These are phyloP conservation scores for Flaveria robusta DNA, from an alignment of 129 eudicot species.

Conservation along the genomic window DNA sequence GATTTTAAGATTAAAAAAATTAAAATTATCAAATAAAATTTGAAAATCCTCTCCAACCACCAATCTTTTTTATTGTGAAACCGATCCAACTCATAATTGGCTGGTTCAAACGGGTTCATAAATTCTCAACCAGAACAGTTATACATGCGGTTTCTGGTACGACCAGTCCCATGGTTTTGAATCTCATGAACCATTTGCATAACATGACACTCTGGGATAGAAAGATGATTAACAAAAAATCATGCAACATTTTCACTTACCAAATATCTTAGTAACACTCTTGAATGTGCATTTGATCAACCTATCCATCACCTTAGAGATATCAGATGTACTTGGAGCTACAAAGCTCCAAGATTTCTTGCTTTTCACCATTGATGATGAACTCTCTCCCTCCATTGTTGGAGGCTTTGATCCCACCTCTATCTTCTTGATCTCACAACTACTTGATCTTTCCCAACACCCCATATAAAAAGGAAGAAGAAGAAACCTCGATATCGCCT, in stretches of 20 bases:
- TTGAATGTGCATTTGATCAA: slow-evolving; percentile 45
- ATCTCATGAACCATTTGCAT: no score
- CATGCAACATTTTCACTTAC: slow-evolving; percentile 43
- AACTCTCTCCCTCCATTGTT: slow-evolving; percentile 37
- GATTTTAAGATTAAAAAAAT: no score
- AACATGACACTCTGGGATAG: background rate
- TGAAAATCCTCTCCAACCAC: no score
- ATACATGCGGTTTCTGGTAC: background rate
- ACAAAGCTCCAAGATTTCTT: slow-evolving; percentile 38
- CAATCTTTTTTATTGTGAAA: no score
- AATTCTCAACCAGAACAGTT: no score
- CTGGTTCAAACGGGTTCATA: no score
- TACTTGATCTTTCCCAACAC: slow-evolving; percentile 45
- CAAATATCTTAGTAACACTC: slow-evolving; percentile 55
- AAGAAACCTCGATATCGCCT: slow-evolving; percentile 41
- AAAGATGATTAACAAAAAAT: slow-evolving; percentile 1
- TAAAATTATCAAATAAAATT: no score
- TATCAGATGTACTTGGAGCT: slow-evolving; percentile 41
- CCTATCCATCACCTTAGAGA: slow-evolving; percentile 52
- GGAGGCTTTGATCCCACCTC: slow-evolving; percentile 24
- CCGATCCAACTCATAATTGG: no score
- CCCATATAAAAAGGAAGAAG: slow-evolving; percentile 61
- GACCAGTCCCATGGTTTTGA: background rate
- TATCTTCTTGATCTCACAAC: slow-evolving; percentile 30
- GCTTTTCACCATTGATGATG: slow-evolving; percentile 39